Conservation (phyloP, 2,329 filamentous ascomycete genomes). For the Triangularia verruculosa region DNA sequence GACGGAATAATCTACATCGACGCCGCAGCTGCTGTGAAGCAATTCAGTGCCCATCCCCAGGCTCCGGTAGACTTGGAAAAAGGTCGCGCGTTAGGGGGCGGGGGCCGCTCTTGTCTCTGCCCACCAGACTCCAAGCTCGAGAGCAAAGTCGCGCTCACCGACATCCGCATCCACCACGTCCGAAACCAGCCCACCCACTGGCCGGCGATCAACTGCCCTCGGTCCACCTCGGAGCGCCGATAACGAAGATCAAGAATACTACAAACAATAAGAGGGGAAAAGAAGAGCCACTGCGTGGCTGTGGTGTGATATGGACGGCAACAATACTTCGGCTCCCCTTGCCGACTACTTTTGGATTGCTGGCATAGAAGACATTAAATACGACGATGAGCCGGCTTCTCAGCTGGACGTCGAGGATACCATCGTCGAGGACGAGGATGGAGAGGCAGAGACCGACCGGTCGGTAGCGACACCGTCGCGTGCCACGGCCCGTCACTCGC, state of each 20-base stretch:
- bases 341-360: conserved; percentile 77
- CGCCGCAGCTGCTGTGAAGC: not conserved
- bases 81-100: conserved; percentile 1
- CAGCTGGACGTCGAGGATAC: conserved; percentile 39
- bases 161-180: not conserved
- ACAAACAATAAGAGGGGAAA: conserved; percentile 1
- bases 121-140: not conserved
- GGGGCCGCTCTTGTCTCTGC: conserved; percentile 9
- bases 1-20: not conserved
- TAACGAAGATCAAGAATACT: conserved; percentile 2
- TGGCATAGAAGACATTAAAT: conserved; percentile 65
- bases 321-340: conserved; percentile 58
- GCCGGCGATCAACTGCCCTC: not conserved
- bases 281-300: conserved; percentile 3
- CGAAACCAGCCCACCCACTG: not conserved
- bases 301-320: conserved; percentile 49
- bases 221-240: not conserved
- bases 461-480: conserved; percentile 33
- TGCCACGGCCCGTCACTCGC: conserved; percentile 54
- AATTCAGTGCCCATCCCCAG: not conserved
- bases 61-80: not conserved
- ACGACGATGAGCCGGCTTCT: conserved; percentile 46
- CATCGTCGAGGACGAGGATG: conserved; percentile 62
- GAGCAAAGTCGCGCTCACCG: conserved; percentile 11
- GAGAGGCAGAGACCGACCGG: conserved; percentile 37